A percentile compares a stretch with the other conserved stretches of the same genome.
Conservation (phyloP, 1,139 yeast species). For the Nakaseomyces kungkrabaensis region DNA sequence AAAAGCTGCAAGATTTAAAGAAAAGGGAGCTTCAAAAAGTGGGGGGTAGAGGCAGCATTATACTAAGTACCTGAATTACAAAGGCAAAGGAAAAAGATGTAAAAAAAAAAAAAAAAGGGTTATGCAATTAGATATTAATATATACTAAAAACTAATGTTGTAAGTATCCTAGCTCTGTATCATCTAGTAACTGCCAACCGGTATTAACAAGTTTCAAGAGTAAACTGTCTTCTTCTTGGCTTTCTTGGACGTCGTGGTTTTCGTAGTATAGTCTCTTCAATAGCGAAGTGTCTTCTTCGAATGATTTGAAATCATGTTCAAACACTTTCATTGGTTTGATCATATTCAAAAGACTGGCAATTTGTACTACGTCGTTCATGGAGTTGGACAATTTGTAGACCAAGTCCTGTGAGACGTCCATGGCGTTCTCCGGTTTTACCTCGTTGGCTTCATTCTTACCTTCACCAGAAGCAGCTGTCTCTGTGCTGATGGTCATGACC, state of each 20-base stretch:
- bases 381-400: conserved; percentile 26
- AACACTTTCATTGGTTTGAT: conserved; percentile 25
- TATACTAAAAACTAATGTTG: not conserved
- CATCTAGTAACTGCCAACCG: conserved; percentile 24
- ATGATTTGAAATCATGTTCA: conserved; percentile 15
- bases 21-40: too few relatives aligned
- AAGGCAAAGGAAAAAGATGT: too few relatives aligned
- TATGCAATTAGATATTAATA: not conserved
- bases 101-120: not conserved
- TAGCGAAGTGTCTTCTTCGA: not conserved
- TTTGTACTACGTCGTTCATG: conserved; percentile 28
- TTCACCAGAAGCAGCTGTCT: conserved; percentile 1
- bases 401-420: conserved; percentile 18
- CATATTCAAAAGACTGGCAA: conserved; percentile 23
- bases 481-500: conserved; percentile 18
- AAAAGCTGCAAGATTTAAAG: too few relatives aligned
- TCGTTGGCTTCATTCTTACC: conserved; percentile 4
- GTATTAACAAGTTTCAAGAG: conserved; percentile 14
- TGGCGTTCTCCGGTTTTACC: conserved; percentile 5
- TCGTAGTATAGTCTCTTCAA: conserved; percentile 5
- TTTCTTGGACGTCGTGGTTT: not conserved
- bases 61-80: too few relatives aligned
- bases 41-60: too few relatives aligned
- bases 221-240: conserved; percentile 7
- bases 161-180: conserved; percentile 27